Percentiles rank a stretch among this genome's conserved stretches.
These are phyloP conservation scores for Aurinia saxatilis DNA, from an alignment of 345 rosid species.

Conservation along the genomic window DNA sequence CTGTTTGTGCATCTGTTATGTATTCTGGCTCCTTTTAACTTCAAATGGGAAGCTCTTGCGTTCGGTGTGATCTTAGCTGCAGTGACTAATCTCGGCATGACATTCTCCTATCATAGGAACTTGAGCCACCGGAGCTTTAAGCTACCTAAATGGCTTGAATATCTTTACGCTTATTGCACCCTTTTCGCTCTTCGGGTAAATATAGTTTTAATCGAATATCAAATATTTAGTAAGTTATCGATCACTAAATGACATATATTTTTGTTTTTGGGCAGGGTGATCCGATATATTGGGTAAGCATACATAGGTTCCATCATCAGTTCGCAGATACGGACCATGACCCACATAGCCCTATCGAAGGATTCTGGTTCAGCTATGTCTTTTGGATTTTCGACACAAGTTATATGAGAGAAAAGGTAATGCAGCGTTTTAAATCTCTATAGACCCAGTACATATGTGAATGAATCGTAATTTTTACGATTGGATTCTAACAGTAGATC, in stretches of 20 bases:
- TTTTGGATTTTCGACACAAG: conserved; percentile 25
- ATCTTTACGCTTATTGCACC: conserved; percentile 25
- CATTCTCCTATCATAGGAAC: conserved; percentile 33
- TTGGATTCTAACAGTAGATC: background rate
- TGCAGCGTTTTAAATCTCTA: background rate
- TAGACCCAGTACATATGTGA: background rate
- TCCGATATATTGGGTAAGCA: conserved; percentile 33
- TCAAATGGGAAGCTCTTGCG: conserved; percentile 22
- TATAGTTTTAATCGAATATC: background rate
- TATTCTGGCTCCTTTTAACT: conserved; percentile 22
- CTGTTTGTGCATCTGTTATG: conserved; percentile 16
- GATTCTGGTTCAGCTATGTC: conserved; percentile 32
- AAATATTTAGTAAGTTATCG: too few species aligned
- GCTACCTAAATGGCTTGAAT: conserved; percentile 35
- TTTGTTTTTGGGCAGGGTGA: conserved; percentile 11
- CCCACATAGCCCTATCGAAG: conserved; percentile 32
- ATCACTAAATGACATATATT: too few species aligned
- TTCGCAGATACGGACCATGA: conserved; percentile 29
- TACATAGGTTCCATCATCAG: conserved; percentile 31
- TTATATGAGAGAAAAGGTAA: conserved; percentile 25
- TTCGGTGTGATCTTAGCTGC: conserved; percentile 2
- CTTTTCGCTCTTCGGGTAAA: conserved; percentile 29
- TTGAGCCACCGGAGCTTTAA: conserved; percentile 28
- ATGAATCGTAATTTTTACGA: too few species aligned
- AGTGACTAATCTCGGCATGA: conserved; percentile 18